Evolutionary conservation across 208 protist genomes (phyloP).

Genomic region (Jaenimonas drosophilae): DNA sequence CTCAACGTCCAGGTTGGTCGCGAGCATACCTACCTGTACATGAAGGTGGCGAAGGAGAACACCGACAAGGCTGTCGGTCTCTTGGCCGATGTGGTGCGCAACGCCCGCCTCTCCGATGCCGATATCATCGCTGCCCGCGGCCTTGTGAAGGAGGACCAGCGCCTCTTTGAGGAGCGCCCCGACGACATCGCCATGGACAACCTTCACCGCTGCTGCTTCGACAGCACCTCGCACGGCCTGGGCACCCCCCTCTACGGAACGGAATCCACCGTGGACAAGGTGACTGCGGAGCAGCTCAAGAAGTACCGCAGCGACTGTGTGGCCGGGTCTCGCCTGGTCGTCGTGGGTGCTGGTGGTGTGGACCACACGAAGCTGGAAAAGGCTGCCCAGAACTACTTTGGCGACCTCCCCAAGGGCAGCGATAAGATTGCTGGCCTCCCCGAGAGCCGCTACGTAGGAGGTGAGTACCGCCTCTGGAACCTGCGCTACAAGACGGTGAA

Average conservation of each 20-base stretch:
- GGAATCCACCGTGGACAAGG: conserved; percentile 82
- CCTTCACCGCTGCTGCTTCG: conserved; percentile 88
- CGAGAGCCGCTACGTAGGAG: conserved; percentile 70
- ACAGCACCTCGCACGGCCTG: conserved; percentile 86
- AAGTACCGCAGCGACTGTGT: conserved; percentile 82
- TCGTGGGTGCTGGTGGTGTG: conserved; percentile 93
- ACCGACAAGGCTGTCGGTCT: conserved; percentile 90
- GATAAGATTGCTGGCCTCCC: conserved; percentile 11
- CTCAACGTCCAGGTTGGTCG: conserved; percentile 96
- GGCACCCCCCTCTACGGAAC: conserved; percentile 95
- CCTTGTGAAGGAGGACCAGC: conserved; percentile 89
- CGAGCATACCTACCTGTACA: conserved; percentile 95
- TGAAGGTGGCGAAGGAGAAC: conserved; percentile 91
- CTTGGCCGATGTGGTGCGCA: conserved; percentile 95
- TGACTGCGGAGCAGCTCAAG: conserved; percentile 67
- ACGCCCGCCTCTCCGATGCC: conserved; percentile 82
- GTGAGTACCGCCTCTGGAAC: conserved; percentile 84
- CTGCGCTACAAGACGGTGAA: conserved; percentile 83
- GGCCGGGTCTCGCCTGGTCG: conserved; percentile 88
- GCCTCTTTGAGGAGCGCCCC: conserved; percentile 88
- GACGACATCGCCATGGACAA: conserved; percentile 96
- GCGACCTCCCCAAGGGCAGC: conserved; percentile 40
- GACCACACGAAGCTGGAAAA: conserved; percentile 92
- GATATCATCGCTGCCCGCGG: conserved; percentile 86
- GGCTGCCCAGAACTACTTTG: conserved; percentile 87